Evolutionary conservation across 257 asterid species (phyloP).

Genomic region (Knoxia roxburghii): DNA sequence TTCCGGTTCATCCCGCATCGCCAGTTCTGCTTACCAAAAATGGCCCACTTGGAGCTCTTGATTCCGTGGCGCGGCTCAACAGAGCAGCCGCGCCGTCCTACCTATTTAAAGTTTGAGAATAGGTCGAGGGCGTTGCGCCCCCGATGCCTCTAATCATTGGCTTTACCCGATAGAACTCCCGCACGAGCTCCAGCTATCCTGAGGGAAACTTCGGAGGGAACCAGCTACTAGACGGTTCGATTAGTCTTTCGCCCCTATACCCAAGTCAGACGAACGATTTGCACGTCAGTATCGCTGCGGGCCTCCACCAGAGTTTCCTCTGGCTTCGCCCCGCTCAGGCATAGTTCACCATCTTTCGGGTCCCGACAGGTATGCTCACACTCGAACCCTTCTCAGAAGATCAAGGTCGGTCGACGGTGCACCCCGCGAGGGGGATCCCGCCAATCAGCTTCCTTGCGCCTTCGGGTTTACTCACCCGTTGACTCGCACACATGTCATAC

Average conservation of each 20-base stretch:
- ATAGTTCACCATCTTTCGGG: constrained; percentile 71
- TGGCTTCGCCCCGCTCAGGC: constrained; percentile 74
- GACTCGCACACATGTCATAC: too few relatives aligned
- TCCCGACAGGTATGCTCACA: constrained; percentile 48
- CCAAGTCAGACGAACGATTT: constrained; percentile 67
- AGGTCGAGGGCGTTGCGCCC: constrained; percentile 28
- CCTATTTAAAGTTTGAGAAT: constrained; percentile 25
- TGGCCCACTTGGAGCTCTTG: constrained; percentile 2
- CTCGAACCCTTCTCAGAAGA: constrained; percentile 34
- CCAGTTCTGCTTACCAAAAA: constrained; percentile 1
- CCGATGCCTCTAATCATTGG: constrained; percentile 27
- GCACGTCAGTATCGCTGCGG: constrained; percentile 70
- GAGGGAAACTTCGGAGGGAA: constrained; percentile 40
- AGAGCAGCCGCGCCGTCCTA: constrained; percentile 8
- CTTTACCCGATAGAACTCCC: constrained; percentile 29
- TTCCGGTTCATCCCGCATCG: constrained; percentile 2
- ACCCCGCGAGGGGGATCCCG: constrained; percentile 21
- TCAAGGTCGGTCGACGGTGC: constrained; percentile 28
- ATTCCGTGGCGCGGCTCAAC: constrained; percentile 2
- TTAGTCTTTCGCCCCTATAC: constrained; percentile 60
- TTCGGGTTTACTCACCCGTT: too few relatives aligned
- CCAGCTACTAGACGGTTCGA: constrained; percentile 47
- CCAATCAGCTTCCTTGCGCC: constrained; percentile 25
- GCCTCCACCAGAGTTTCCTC: constrained; percentile 83
- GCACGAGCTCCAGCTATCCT: constrained; percentile 34